Evolutionary conservation across 2,329 filamentous ascomycete species (phyloP), one percentile per base, ranked within the genome.

Genomic region (Diaporthe citriasiana): DNA sequence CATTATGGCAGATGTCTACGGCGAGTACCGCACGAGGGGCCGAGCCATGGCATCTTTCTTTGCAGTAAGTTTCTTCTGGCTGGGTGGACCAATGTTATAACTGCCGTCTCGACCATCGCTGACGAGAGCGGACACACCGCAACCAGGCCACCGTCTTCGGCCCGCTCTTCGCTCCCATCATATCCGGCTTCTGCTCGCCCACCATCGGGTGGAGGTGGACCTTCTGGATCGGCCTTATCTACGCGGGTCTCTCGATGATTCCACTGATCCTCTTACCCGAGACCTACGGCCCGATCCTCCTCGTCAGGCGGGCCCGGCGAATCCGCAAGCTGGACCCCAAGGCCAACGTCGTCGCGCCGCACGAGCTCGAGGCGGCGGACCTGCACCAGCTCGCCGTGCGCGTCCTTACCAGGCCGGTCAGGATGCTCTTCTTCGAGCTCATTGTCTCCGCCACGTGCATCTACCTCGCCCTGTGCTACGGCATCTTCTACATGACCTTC

Each of bases 401-500:
- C n/a, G 92, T 94, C 0, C 84, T 95, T 50, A 92, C 91, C 1
- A 85, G 94, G 0, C 94, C 94, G 0, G 82, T 95, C 8, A 87
- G 92, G 35, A 96, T 96, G 94, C 85, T 93, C 42, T 57, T 89
- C 68, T 91, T 88, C 56, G 94, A 97, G 79, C 91, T 92, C 65
- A 93, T 96, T 66, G 93, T 96, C 10, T 86, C 91, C 33, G 92
- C 91, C 65, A 90, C 89, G 1, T 94, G 92, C 81, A 80, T 90
- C 79, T 95, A 95, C 81, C 85, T 95, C 15, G 91, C 93, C 45
- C 85, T 95, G 38, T 88, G 91, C 45, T 95, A 95, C 79, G 88
- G 85, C 65, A 88, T 89, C 77, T 89, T 89, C 79, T 89, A 90
- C 85, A 93, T 95, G 83, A 94, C 91, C 79, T 94, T 96, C 78